Conservation (phyloP, 106 monocot species). For the Dactylorhiza incarnata region DNA sequence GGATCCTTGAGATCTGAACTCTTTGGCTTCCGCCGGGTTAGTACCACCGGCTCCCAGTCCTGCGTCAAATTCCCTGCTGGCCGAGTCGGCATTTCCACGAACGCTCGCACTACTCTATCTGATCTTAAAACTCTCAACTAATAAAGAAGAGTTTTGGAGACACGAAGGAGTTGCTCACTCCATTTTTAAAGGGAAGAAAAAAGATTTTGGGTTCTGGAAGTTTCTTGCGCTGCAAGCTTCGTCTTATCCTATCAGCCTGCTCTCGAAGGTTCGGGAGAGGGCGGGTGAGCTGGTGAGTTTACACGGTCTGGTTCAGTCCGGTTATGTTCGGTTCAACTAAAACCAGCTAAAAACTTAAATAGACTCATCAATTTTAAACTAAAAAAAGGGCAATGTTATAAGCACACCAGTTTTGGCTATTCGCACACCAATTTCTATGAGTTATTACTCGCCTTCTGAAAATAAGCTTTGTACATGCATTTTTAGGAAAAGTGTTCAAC, state of each 20-base stretch:
- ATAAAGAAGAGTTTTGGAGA: background rate
- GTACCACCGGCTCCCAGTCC: conserved; percentile 64
- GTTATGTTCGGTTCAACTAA: background rate
- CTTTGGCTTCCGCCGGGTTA: conserved; percentile 32
- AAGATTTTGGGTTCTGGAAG: background rate
- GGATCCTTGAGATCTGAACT: conserved; percentile 26
- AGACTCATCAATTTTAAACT: too few species aligned
- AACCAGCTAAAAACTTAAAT: too few species aligned
- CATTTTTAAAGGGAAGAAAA: background rate
- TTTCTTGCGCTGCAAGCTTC: background rate
- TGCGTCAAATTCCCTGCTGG: conserved; percentile 21
- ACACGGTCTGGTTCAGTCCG: background rate
- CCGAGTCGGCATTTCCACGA: conserved; percentile 17
- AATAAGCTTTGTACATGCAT: too few species aligned
- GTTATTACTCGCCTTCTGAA: too few species aligned
- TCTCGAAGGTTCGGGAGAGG: background rate
- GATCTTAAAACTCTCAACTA: too few species aligned
- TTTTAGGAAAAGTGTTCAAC: too few species aligned
- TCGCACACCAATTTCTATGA: too few species aligned
- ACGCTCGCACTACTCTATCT: too few species aligned
- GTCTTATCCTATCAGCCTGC: background rate
- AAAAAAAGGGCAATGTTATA: too few species aligned
- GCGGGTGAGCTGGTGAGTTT: too few species aligned
- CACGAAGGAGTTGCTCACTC: background rate
- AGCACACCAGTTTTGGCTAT: too few species aligned